Percentiles rank a stretch among this genome's conserved stretches.
phyloP scores from a whole-genome alignment of 2,329 filamentous ascomycete genomes.

The Pseudocercospora pini-densiflorae region DNA sequence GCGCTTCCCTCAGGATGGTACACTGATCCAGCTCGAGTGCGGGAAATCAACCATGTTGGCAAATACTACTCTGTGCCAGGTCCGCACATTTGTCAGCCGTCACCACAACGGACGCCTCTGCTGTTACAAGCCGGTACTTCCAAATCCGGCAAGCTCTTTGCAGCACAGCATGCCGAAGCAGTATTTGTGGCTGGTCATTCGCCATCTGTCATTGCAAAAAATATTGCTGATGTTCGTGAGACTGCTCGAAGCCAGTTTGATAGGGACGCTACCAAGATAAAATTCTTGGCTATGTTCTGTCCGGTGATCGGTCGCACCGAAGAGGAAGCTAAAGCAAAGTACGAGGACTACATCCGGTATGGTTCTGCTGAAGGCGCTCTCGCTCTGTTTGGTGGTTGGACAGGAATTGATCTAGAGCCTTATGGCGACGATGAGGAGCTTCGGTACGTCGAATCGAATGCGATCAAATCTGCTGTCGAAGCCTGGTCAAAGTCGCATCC shows the following conservation, averaged over 20 bases:
- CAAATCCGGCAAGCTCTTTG: slow-evolving; percentile 60
- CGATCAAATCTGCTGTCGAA: slow-evolving; percentile 58
- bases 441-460: slow-evolving; percentile 61
- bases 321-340: slow-evolving; percentile 67
- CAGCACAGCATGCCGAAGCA: slow-evolving; percentile 63
- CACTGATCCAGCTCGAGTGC: slow-evolving; percentile 61
- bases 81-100: slow-evolving; percentile 49
- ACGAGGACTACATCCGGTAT: slow-evolving; percentile 62
- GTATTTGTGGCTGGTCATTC: slow-evolving; percentile 70
- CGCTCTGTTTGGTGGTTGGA: slow-evolving; percentile 74
- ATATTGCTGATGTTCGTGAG: slow-evolving; percentile 64
- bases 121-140: slow-evolving; percentile 62
- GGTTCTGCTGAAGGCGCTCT: slow-evolving; percentile 68
- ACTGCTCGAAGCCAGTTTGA: slow-evolving; percentile 57
- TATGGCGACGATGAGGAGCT: slow-evolving; percentile 67
- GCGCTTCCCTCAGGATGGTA: slow-evolving; percentile 56
- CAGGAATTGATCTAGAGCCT: slow-evolving; percentile 64
- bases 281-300: slow-evolving; percentile 68
- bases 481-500: slow-evolving; percentile 61
- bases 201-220: slow-evolving; percentile 63
- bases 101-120: slow-evolving; percentile 46
- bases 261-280: slow-evolving; percentile 64
- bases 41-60: slow-evolving; percentile 62
- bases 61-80: slow-evolving; percentile 56
- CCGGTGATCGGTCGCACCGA: slow-evolving; percentile 67